Evolutionary conservation across 306 rosid species (phyloP), one percentile per base, ranked within the genome.

Genomic region (Neltuma alba): DNA sequence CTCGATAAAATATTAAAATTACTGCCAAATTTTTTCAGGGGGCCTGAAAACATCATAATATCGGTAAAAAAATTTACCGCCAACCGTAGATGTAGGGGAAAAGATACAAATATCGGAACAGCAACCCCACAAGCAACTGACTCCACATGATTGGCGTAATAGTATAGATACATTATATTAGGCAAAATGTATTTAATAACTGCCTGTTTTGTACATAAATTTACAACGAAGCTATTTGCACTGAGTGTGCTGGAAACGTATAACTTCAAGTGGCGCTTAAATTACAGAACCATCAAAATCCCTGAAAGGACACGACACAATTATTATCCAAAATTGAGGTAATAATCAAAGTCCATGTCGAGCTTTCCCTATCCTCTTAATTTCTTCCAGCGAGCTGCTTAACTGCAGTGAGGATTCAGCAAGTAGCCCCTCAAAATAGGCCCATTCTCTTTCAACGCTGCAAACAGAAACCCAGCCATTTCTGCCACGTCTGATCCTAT

Each of bases 401-500:
- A 38, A 25, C 55, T 67, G 33, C 48, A 42, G 44, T 70, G 38
- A 42, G 65, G 34, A 61, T 65, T 65, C 33, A 30, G 28, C 52
- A 42, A 47, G 70, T 64, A 18, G 60, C 70, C 80, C 69, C 37
- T 12, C 28, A 48, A 54, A 21, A 54, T 54, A 64, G 7, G 23
- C 20, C n/a, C 20, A 33, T 12, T 71, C 30, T 31, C 30, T 28
- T 54, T 37, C 57, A 37, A 64, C 52, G 72, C 74, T 60, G 72
- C 74, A 44, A 57, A 65, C 77, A 75, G 74, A 79, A 79, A 38
- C 67, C 44, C 10, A 34, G 15, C 58, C 57, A 65, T 47, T 73
- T 80, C 71, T 79, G 57, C 57, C 38, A 21, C 23, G 62, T 48
- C 58, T 41, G 78, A 54, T 82, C 75, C 71, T 86, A 86, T 47